Evolutionary conservation across 1,284 basidiomycete species (phyloP), one percentile per base, ranked within the genome.

Genomic region (Schizophyllum amplum): DNA sequence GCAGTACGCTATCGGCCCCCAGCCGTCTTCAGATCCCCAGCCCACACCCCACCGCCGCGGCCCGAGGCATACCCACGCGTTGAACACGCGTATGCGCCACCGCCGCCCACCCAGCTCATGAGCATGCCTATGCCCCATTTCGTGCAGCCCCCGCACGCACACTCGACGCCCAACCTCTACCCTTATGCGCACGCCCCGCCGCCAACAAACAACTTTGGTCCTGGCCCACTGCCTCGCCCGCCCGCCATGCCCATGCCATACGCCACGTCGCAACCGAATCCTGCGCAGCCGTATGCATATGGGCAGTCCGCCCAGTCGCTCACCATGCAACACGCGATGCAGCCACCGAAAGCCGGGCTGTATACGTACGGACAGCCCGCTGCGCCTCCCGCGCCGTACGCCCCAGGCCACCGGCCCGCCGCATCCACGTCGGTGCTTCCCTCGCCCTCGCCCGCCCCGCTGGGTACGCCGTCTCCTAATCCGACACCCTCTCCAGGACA

Each of bases 281-380:
- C 80, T 1, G 52, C 60, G 21, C 61, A 52, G 13, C 24, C 54
- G 21, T 33, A 48, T 13, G 15, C 52, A 1, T 64, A 67, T 24
- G 23, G 61, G 21, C 60, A 57, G 64, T 9, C 65, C 63, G 52
- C 71, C 70, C 33, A 42, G 24, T 87, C 84, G 6, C 68, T 76
- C 61, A 86, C 85, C 4, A 82, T 86, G 84, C 78, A 81, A 59
- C 74, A 81, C 63, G 86, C 86, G 5, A 69, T 82, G 46, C 65
- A 62, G 24, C 69, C 59, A 50, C 56, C 60, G 33, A 9, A 17
- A 24, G 20, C 47, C 27, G 54, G 57, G 25, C 33, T 27, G n/a
- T 56, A 56, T 52, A 54, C 61, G 22, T 62, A 63, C 50, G 63
- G 62, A 23, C 59, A 64, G 24, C 55, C 55, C 48, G 47, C 54